These are phyloP conservation scores for Saturnispora gosingensis DNA, from an alignment of 805 yeast genomes.

Conservation along the genomic window DNA sequence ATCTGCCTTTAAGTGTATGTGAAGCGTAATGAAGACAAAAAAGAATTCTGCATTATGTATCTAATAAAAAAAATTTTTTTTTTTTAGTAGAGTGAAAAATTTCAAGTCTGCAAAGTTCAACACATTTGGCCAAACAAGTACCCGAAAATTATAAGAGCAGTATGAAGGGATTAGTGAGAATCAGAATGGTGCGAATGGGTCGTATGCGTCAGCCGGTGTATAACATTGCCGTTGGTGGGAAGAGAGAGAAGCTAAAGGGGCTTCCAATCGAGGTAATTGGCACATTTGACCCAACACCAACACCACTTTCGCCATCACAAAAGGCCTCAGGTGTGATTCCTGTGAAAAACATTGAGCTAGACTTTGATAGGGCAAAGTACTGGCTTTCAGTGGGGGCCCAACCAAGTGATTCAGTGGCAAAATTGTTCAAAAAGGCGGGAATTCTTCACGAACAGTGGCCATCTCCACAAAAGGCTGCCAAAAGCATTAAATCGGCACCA, in stretches of 20 bases:
- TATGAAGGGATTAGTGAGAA: conserved; percentile 69
- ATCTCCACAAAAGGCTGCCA: conserved; percentile 30
- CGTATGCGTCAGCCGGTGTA: conserved; percentile 79
- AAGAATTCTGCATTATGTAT: not conserved
- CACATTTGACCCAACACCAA: conserved; percentile 79
- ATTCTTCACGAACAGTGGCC: conserved; percentile 55
- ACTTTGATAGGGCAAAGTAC: conserved; percentile 82
- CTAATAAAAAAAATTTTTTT: not conserved
- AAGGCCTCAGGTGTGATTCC: conserved; percentile 46
- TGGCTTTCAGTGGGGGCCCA: conserved; percentile 98
- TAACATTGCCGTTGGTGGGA: conserved; percentile 83
- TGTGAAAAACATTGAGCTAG: conserved; percentile 71
- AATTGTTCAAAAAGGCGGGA: conserved; percentile 72
- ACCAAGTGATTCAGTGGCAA: conserved; percentile 74
- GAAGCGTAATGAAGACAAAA: not conserved
- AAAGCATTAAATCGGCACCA: conserved; percentile 9
- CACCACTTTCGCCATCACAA: conserved; percentile 56
- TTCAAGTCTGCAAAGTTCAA: not conserved
- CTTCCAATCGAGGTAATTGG: conserved; percentile 94
- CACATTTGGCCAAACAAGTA: not conserved
- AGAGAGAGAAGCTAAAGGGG: conserved; percentile 68
- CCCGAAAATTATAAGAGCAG: not conserved
- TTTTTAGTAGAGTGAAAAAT: not conserved
- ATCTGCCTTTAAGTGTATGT: not conserved
- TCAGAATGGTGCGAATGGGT: conserved; percentile 89